Conservation (phyloP, 805 yeast species). For the Yamadazyma endophytica region DNA sequence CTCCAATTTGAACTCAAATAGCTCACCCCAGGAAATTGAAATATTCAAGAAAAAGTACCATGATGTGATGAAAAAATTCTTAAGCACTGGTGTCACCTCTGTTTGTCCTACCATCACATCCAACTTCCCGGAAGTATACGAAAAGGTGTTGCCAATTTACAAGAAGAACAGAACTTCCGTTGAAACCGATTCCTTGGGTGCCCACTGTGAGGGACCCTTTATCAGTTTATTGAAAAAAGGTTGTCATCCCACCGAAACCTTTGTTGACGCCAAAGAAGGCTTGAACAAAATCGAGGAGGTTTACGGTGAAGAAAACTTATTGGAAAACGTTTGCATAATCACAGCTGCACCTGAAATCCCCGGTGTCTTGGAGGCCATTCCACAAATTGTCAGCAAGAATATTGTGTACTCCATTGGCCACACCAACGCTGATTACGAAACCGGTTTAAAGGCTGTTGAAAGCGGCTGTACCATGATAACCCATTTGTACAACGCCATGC, state of each 20-base stretch:
- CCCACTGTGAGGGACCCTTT: slow-evolving; percentile 61
- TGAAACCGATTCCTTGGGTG: slow-evolving; percentile 48
- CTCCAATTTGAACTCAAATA: slow-evolving; percentile 29
- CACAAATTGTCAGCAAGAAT: slow-evolving; percentile 26
- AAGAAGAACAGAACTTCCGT: slow-evolving; percentile 25
- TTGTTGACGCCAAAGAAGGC: slow-evolving; percentile 34
- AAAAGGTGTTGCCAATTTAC: slow-evolving; percentile 42
- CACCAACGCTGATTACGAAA: slow-evolving; percentile 36
- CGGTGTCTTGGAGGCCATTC: slow-evolving; percentile 42
- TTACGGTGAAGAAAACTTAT: slow-evolving; percentile 27
- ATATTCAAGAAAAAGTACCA: slow-evolving; percentile 33
- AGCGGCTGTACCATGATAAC: slow-evolving; percentile 60
- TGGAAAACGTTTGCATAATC: slow-evolving; percentile 35
- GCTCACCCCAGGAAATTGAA: slow-evolving; percentile 26
- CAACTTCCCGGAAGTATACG: slow-evolving; percentile 46
- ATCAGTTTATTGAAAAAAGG: slow-evolving; percentile 46
- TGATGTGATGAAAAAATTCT: slow-evolving; percentile 42
- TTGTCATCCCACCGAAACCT: slow-evolving; percentile 46
- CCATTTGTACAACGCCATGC: slow-evolving; percentile 62
- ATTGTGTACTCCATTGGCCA: slow-evolving; percentile 46
- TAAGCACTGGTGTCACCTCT: slow-evolving; percentile 51
- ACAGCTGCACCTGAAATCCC: slow-evolving; percentile 53
- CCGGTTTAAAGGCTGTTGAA: slow-evolving; percentile 40
- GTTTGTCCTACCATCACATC: slow-evolving; percentile 57
- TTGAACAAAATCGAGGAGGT: slow-evolving; percentile 22